Evolutionary conservation across 148 eudicot species (phyloP).

Genomic region (Amaranthus palmeri): DNA sequence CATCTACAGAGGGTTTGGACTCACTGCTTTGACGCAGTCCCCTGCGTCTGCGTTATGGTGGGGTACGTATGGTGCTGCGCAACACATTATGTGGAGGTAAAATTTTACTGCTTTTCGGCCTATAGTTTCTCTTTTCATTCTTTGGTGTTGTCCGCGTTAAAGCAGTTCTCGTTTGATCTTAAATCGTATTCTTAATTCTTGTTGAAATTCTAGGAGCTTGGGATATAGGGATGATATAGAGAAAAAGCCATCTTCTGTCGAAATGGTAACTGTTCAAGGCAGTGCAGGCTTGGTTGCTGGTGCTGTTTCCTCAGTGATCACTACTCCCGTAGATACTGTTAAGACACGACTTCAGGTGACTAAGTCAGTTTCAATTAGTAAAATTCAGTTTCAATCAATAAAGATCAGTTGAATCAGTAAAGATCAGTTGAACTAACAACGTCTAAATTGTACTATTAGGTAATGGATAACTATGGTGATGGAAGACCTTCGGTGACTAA

Average conservation of each 20-base stretch:
- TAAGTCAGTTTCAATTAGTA: too few relatives aligned
- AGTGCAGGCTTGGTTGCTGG: constrained; percentile 71
- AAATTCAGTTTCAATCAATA: too few relatives aligned
- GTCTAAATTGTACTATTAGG: constrained; percentile 24
- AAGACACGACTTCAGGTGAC: constrained; percentile 76
- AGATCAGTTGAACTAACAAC: neutral
- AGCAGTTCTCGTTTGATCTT: neutral
- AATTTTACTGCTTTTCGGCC: neutral
- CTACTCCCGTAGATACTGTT: constrained; percentile 75
- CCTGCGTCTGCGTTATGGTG: constrained; percentile 91
- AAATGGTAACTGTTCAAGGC: constrained; percentile 69
- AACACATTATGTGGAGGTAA: constrained; percentile 73
- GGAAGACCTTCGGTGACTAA: constrained; percentile 69
- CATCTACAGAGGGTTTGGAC: constrained; percentile 63
- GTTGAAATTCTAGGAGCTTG: constrained; percentile 36
- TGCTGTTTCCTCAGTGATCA: constrained; percentile 65
- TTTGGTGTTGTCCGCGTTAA: too few relatives aligned
- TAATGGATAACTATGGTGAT: constrained; percentile 55
- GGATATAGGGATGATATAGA: constrained; percentile 43
- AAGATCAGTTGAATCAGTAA: too few relatives aligned
- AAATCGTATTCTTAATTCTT: neutral
- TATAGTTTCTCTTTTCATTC: neutral
- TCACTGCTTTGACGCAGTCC: constrained; percentile 60
- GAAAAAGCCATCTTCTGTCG: constrained; percentile 55
- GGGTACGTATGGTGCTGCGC: constrained; percentile 75